A percentile compares a stretch with the other conserved stretches of the same genome.
Conservation (phyloP, 768 basidiomycete species). For the Amanita inopinata region DNA sequence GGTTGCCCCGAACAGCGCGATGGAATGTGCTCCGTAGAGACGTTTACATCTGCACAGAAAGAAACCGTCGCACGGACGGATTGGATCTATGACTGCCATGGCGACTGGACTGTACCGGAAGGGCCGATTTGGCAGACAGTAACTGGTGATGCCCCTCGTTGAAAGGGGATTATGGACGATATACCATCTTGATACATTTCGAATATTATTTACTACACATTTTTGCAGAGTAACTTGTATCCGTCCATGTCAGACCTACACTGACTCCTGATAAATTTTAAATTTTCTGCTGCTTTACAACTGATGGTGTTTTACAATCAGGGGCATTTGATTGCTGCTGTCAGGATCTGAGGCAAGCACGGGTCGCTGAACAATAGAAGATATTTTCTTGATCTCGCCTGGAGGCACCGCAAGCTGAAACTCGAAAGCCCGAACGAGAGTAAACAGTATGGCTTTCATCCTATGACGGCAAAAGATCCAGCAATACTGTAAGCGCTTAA, state of each 20-base stretch:
- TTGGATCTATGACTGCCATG: slow-evolving; percentile 68
- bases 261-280: too few relatives aligned
- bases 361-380: slow-evolving; percentile 34
- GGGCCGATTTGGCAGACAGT: slow-evolving; percentile 66
- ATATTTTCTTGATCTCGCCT: slow-evolving; percentile 22
- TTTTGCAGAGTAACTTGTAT: too few relatives aligned
- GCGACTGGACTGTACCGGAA: slow-evolving; percentile 62
- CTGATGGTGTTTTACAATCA: slow-evolving; percentile 25
- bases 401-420: slow-evolving; percentile 39
- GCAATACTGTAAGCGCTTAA: not conserved
- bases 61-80: slow-evolving; percentile 56
- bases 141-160: slow-evolving; percentile 51
- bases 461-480: slow-evolving; percentile 11
- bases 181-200: too few relatives aligned
- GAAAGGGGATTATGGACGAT: not conserved
- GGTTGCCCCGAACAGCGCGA: slow-evolving; percentile 66
- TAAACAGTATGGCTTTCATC: slow-evolving; percentile 31
- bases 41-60: slow-evolving; percentile 63
- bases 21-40: slow-evolving; percentile 68
- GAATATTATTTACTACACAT: too few relatives aligned
- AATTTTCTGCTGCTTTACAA: not conserved
- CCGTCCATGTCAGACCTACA: too few relatives aligned
- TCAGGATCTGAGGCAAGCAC: slow-evolving; percentile 32
- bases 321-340: slow-evolving; percentile 34
- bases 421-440: slow-evolving; percentile 34